Base-by-base conservation (phyloP, 345 rosid species). In the Rhizophora mangle region DNA sequence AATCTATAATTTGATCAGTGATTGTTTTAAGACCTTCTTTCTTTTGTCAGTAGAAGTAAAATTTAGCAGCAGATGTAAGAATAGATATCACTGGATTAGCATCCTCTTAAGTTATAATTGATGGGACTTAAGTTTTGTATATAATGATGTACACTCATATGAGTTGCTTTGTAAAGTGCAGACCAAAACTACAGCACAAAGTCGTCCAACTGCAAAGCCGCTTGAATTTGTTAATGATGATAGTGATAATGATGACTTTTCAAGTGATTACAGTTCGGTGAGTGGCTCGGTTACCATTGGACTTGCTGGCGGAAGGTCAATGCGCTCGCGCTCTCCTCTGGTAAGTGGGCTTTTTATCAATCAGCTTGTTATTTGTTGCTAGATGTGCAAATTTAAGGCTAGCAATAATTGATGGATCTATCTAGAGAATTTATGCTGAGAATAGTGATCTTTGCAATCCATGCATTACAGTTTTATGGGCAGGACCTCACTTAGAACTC, bases 281-380 rank as follows among this genome's bases (percentile, higher is more conserved):
- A 69, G 47, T 26, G 58, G 78, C n/a, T 24, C 60, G 0, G 59
- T 76, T 5, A 71, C 78, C 64, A 70, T 83, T 20, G 82, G 89
- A 49, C 86, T 74, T 10, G 81, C 83, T 15, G 73, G 81, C 15
- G 85, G 82, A 24, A 78, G 69, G 26, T 72, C 74, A 3, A 57
- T 67, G 69, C 78, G 64, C 52, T 46, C 75, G 5, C 77, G 60
- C 24, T 81, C 89, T 20, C 82, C 85, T 21, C 8, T 75, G 85
- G 86, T 82, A 72, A 70, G 66, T 66, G 22, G 26, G 24, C 63
- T 59, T 21, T 47, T 21, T 37, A 8, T 62, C 22, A 21, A 21
- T 56, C 18, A 8, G 29, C 16, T 6, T 24, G 18, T 24, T 56
- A 6, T 24, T 21, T 21, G 26, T 27, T 56, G 60, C 13, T 56